Percentiles rank a stretch among this genome's conserved stretches.
phyloP scores from a whole-genome alignment of 2,329 filamentous ascomycete genomes.

The Elsinoe necatrix region DNA sequence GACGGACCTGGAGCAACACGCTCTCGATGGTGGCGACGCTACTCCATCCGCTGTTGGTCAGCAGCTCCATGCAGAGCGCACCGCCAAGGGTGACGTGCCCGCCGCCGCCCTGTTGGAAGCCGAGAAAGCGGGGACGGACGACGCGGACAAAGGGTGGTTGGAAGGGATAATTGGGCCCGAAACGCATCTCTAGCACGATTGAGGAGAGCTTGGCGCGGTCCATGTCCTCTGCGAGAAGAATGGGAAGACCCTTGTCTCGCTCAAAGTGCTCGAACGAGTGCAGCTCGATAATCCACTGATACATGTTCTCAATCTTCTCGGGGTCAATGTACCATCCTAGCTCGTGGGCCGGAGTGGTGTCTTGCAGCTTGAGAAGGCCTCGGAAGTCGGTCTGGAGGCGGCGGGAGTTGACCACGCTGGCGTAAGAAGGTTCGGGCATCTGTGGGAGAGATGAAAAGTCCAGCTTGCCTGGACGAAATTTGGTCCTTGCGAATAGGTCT shows the following conservation, averaged over 20 bases:
- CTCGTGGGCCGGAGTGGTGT: conserved; percentile 50
- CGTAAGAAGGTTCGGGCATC: conserved; percentile 58
- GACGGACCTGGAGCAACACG: conserved; percentile 69
- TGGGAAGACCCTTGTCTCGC: conserved; percentile 23
- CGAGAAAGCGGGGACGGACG: conserved; percentile 68
- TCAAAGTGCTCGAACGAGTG: conserved; percentile 57
- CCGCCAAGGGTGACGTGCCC: conserved; percentile 80
- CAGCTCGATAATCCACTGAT: conserved; percentile 86
- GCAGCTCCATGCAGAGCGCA: conserved; percentile 70
- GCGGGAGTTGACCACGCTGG: conserved; percentile 52
- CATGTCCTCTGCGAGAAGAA: conserved; percentile 71
- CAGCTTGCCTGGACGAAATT: conserved; percentile 61
- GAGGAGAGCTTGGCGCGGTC: conserved; percentile 52
- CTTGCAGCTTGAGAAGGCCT: conserved; percentile 56
- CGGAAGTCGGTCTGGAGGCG: conserved; percentile 57
- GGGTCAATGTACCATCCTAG: conserved; percentile 78
- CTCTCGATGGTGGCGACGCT: conserved; percentile 66
- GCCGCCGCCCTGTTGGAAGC: conserved; percentile 64
- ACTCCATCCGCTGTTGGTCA: conserved; percentile 78
- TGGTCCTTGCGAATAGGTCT: conserved; percentile 34
- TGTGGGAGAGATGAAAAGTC: conserved; percentile 54
- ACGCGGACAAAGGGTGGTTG: conserved; percentile 78
- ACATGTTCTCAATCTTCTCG: conserved; percentile 60
- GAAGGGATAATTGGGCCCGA: conserved; percentile 66
- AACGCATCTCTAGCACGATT: conserved; percentile 73